These are phyloP conservation scores for Furcasterigmium furcatum DNA, from an alignment of 2,329 filamentous ascomycete species.

Conservation along the genomic window DNA sequence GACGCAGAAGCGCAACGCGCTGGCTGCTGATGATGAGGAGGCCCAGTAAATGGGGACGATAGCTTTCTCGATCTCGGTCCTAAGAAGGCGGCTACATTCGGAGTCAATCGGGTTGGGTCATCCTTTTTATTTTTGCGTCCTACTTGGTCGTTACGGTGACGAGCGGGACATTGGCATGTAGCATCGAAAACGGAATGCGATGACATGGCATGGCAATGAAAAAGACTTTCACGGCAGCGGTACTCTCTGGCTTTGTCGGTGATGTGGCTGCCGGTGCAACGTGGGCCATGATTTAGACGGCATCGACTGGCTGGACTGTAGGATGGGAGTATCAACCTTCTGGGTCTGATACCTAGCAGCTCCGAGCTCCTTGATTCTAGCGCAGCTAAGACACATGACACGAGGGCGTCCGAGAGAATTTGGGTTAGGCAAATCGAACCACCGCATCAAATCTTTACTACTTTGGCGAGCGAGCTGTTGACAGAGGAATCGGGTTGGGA, in stretches of 20 bases:
- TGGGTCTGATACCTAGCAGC: too few relatives aligned
- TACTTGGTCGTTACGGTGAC: slow-evolving; percentile 44
- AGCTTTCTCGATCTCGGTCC: slow-evolving; percentile 35
- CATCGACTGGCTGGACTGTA: background rate
- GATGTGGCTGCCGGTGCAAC: background rate
- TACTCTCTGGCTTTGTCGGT: background rate
- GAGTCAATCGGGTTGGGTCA: slow-evolving; percentile 56
- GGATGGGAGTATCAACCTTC: too few relatives aligned
- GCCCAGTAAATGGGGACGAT: slow-evolving; percentile 36
- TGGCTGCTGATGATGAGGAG: slow-evolving; percentile 68
- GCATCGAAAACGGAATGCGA: slow-evolving; percentile 51
- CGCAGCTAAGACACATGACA: too few relatives aligned
- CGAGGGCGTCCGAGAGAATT: too few relatives aligned
- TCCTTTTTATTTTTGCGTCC: slow-evolving; percentile 43
- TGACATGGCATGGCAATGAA: slow-evolving; percentile 7
- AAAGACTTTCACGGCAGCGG: background rate
- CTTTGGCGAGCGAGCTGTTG: too few relatives aligned
- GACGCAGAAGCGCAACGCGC: slow-evolving; percentile 83
- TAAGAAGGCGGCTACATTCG: slow-evolving; percentile 55
- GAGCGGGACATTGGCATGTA: slow-evolving; percentile 54
- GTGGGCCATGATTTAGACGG: too few relatives aligned
- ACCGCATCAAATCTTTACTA: too few relatives aligned
- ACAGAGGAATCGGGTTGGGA: too few relatives aligned
- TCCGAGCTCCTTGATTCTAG: too few relatives aligned
- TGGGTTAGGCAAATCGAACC: too few relatives aligned